phyloP scores from a whole-genome alignment of 257 asterid species.

The Solanum piurae region DNA sequence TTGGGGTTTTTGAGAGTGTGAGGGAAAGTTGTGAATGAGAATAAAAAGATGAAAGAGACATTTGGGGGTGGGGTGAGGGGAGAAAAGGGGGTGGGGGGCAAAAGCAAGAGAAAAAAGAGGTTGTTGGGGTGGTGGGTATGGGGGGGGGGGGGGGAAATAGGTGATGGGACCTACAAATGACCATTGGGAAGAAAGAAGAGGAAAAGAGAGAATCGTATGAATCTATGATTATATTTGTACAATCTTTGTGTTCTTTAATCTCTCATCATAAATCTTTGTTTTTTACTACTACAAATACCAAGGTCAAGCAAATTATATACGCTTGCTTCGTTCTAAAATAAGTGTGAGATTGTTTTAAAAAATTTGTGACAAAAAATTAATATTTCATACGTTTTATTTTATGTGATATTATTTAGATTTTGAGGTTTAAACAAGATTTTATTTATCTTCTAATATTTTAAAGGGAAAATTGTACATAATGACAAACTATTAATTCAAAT shows the following conservation, averaged over 20 bases:
- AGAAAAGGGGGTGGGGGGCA: not conserved
- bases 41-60: constrained; percentile 10
- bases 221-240: not conserved
- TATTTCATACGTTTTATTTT: too few species aligned
- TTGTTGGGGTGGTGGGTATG: not conserved
- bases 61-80: not conserved
- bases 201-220: not conserved
- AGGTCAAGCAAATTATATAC: not conserved
- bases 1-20: constrained; percentile 30
- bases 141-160: not conserved
- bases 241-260: not conserved
- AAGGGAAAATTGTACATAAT: too few species aligned
- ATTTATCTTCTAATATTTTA: too few species aligned
- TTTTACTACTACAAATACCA: not conserved
- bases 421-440: too few species aligned
- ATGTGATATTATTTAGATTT: too few species aligned
- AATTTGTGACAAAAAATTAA: too few species aligned
- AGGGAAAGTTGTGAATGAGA: constrained; percentile 9
- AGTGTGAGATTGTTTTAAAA: too few species aligned
- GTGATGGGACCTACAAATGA: not conserved
- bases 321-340: not conserved
- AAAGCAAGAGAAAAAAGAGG: not conserved
- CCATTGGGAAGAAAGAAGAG: not conserved
- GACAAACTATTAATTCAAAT: too few species aligned
- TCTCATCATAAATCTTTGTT: not conserved